phyloP scores from a whole-genome alignment of 2,329 filamentous ascomycete genomes.

The Apiospora koreana region DNA sequence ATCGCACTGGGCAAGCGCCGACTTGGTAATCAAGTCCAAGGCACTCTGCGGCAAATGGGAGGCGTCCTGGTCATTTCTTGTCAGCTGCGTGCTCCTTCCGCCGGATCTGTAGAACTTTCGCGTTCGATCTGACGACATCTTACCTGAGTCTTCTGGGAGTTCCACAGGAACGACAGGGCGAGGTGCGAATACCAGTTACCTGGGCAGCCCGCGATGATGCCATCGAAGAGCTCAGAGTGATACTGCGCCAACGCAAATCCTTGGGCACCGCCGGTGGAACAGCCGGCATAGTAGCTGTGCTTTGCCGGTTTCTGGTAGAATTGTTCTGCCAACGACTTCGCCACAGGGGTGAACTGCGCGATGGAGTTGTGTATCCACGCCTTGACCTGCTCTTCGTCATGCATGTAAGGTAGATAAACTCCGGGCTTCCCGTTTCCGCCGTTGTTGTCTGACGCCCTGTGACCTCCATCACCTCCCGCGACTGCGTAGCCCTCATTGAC shows the following conservation, averaged over 20 bases:
- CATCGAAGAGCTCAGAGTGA: conserved; percentile 43
- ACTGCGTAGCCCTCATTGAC: conserved; percentile 26
- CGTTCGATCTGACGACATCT: background rate
- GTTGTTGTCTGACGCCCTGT: conserved; percentile 21
- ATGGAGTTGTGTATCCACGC: conserved; percentile 41
- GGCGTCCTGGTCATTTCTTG: conserved; percentile 7
- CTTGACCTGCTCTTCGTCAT: conserved; percentile 20
- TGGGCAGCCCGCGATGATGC: conserved; percentile 39
- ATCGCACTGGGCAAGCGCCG: conserved; percentile 39
- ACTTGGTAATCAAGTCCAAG: conserved; percentile 33
- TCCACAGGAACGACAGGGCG: conserved; percentile 23
- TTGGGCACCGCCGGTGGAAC: conserved; percentile 43
- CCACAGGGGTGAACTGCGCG: conserved; percentile 32
- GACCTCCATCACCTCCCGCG: conserved; percentile 26
- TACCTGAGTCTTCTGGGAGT: conserved; percentile 20
- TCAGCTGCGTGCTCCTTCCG: background rate
- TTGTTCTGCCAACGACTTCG: conserved; percentile 27
- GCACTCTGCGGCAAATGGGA: conserved; percentile 25
- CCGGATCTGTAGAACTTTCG: too few species aligned
- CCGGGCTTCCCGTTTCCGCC: conserved; percentile 19
- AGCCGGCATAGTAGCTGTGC: conserved; percentile 41
- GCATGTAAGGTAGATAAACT: conserved; percentile 21
- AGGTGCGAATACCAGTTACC: conserved; percentile 38
- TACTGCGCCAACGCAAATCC: conserved; percentile 41
- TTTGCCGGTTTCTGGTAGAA: conserved; percentile 34